Evolutionary conservation across 352 stramenopile species (phyloP).

Genomic region (Phytophthora constricta): DNA sequence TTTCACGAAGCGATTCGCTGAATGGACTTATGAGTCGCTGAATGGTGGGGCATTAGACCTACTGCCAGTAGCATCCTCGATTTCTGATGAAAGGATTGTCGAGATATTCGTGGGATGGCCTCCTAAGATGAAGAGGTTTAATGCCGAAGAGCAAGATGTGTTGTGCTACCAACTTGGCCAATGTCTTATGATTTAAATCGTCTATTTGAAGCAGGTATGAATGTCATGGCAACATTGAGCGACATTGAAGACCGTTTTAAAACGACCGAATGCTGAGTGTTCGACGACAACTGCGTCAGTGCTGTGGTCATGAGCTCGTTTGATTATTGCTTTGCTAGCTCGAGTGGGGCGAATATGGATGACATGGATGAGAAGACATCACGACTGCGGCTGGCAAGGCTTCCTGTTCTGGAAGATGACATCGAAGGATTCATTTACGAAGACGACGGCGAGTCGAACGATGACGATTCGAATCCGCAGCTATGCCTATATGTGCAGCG

Average conservation of each 20-base stretch:
- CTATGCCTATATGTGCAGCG: constrained; percentile 61
- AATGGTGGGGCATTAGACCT: no score
- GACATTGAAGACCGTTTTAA: constrained; percentile 20
- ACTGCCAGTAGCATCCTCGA: constrained; percentile 22
- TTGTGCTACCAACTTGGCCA: neutral
- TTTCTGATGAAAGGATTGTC: constrained; percentile 17
- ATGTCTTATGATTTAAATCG: neutral
- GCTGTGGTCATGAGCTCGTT: constrained; percentile 26
- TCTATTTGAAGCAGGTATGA: no score
- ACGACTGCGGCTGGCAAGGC: constrained; percentile 19
- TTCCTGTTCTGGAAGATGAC: constrained; percentile 39
- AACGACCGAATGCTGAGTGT: constrained; percentile 7
- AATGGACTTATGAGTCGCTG: neutral
- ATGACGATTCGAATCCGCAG: constrained; percentile 36
- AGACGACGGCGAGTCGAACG: constrained; percentile 36
- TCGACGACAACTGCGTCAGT: neutral
- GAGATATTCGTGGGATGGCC: constrained; percentile 16
- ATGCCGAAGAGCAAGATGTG: neutral
- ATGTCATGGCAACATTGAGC: no score
- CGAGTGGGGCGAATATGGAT: constrained; percentile 19
- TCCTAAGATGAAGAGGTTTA: constrained; percentile 22
- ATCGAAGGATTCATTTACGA: constrained; percentile 39
- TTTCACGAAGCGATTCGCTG: constrained; percentile 29
- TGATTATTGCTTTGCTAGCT: constrained; percentile 11
- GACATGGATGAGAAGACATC: constrained; percentile 18